Base-by-base conservation (phyloP, 441 rosid genomes). In the Adansonia madagascariensis region DNA sequence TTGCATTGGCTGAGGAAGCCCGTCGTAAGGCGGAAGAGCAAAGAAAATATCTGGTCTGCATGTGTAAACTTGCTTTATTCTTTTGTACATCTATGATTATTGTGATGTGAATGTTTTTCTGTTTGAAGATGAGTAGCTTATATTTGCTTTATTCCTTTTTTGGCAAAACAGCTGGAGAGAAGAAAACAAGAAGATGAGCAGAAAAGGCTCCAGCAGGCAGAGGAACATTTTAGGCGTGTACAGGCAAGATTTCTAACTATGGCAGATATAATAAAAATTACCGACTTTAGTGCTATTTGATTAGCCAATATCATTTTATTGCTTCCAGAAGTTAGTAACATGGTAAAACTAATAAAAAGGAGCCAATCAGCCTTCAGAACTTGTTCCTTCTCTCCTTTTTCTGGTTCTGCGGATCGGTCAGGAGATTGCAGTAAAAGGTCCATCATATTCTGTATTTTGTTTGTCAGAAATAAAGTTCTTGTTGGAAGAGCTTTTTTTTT, bases 11-110 rank as follows among this genome's bases (percentile, higher is more conserved):
- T 52, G 98, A 94, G 86, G 98, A 97, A 83, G 99, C 98, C 82
- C 97, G 98, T 72, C 98, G 95, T 68, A 93, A 93, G 84, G 99
- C 98, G 27, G 98, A 94, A 89, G 99, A 97, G 81, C 98, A 97
- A 82, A 92, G 94, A 83, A 97, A 97, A 86, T 79, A 84, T 79
- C 97, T 91, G 98, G 99, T 97, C 66, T 74, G 74, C 69, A 41
- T 53, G 44, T 57, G 49, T 77, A 39, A 76, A 79, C 65, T 50
- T 75, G 18, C 65, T 77, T 81, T 24, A 6, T 73, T 60, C 41
- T 74, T 76, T 72, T 82, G 0, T 77, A 49, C 53, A 9, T 77
- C 35, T 24, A 50, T 68, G 59, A 35, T 72, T 46, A 8, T 31
- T 74, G 6, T 27, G 56, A 8, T 62, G 46, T 27, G 68, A 67